Conservation (phyloP, 2,329 filamentous ascomycete species). For the Sphaerostilbella broomeana region DNA sequence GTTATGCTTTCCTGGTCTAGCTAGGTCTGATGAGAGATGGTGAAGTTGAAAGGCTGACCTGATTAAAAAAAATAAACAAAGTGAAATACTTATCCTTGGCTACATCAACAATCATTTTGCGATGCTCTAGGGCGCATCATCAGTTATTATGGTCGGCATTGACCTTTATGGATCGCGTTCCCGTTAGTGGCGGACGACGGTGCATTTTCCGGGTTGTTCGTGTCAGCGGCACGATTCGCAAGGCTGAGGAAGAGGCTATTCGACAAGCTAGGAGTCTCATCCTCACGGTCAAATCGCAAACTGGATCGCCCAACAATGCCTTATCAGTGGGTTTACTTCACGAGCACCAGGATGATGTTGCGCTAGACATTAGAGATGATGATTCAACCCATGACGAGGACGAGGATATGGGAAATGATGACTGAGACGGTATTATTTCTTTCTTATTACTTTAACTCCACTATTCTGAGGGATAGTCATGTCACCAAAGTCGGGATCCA, state of each 20-base stretch:
- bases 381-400: constrained; percentile 33
- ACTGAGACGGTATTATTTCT: constrained; percentile 42
- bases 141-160: constrained; percentile 85
- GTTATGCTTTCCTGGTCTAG: too few species aligned
- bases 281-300: constrained; percentile 51
- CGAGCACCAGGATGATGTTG: constrained; percentile 27
- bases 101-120: constrained; percentile 91
- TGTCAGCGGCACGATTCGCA: constrained; percentile 88
- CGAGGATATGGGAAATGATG: constrained; percentile 39
- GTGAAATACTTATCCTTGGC: constrained; percentile 89
- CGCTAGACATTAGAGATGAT: constrained; percentile 38
- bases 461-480: constrained; percentile 49
- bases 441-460: constrained; percentile 67
- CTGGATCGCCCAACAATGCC: constrained; percentile 13
- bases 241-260: constrained; percentile 85
- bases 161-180: constrained; percentile 69
- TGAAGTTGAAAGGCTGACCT: too few species aligned
- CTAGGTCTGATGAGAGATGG: too few species aligned
- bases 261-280: constrained; percentile 67
- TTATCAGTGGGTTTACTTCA: constrained; percentile 18
- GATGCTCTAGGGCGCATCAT: constrained; percentile 75
- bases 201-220: constrained; percentile 81
- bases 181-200: constrained; percentile 49
- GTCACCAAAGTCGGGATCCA: constrained; percentile 45
- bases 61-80: constrained; percentile 28